These are phyloP conservation scores for Tephrocybe sp. DNA, from an alignment of 768 basidiomycete genomes.

Conservation along the genomic window DNA sequence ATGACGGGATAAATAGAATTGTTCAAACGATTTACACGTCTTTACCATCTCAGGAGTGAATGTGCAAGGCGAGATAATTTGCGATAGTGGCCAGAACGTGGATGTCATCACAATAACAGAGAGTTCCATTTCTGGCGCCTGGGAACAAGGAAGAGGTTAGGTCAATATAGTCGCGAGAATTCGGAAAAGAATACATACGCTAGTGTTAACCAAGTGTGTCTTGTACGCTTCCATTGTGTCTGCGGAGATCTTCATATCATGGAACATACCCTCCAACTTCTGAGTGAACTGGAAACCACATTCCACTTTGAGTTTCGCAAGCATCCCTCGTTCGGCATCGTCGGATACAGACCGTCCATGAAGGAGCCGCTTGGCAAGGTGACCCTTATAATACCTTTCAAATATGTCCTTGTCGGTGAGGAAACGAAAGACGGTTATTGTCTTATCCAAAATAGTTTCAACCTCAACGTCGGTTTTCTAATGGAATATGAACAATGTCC, in stretches of 20 bases:
- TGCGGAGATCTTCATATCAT: conserved; percentile 86
- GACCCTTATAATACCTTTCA: conserved; percentile 95
- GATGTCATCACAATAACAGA: conserved; percentile 93
- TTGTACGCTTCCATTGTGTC: conserved; percentile 82
- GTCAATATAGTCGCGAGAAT: not conserved
- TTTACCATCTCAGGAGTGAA: conserved; percentile 63
- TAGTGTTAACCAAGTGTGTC: conserved; percentile 50
- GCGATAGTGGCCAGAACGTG: conserved; percentile 91
- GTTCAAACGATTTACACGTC: conserved; percentile 76
- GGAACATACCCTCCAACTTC: conserved; percentile 98
- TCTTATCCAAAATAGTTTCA: conserved; percentile 88
- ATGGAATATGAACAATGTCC: conserved; percentile 2
- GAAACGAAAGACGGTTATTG: conserved; percentile 93
- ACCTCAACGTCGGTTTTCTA: conserved; percentile 96
- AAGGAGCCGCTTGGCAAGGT: conserved; percentile 91
- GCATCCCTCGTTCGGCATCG: conserved; percentile 96
- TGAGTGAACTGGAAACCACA: conserved; percentile 97
- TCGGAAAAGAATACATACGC: conserved; percentile 44
- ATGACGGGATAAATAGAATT: conserved; percentile 87
- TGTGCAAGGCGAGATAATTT: conserved; percentile 59
- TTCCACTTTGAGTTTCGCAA: conserved; percentile 95
- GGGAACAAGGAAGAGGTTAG: conserved; percentile 9
- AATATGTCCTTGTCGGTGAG: conserved; percentile 96
- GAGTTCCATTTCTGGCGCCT: conserved; percentile 79
- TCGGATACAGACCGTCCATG: conserved; percentile 88